Base-by-base conservation (phyloP, 192 early-diverging fungal genomes). In the Lunasporangiospora selenospora region DNA sequence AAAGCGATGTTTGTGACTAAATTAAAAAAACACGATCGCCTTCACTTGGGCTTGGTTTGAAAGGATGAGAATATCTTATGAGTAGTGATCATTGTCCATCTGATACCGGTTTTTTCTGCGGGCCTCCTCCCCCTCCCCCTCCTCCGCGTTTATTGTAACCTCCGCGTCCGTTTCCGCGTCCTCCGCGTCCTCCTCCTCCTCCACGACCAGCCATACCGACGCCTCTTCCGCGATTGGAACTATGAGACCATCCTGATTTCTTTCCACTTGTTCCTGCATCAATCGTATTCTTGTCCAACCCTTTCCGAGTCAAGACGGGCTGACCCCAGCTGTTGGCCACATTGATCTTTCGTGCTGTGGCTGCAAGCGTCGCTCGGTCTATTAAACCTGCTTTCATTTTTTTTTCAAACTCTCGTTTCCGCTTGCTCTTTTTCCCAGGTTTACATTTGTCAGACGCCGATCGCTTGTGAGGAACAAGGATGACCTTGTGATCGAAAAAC, bases 351-450 rank as follows among this genome's bases (percentile, higher is more conserved):
- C 69, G 46, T 15, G 69, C 38, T 8, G 69, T 73, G 1, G 55
- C 42, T 2, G 37, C 29, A 2, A 53, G 37, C 0, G 53, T 52
- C 7, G 69, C 41, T 18, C 37, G 44, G 47, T 47, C 43, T 19
- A 63, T 63, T 23, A 58, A n/a, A 7, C 69, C 69, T 1, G 53
- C 53, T 27, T 73, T 62, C 34, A 63, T 9, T n/a, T 63, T 73
- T 41, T 73, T 73, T 34, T 62, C 69, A 53, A 52, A 73, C 39
- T 73, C 69, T 10, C 69, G 69, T 58, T 73, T 73, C 10, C 60
- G 53, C 27, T 52, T 73, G 36, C 53, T 54, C 41, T 73, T 73
- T 33, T 40, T 63, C 29, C 39, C 32, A 26, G 33, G 59, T 40
- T 38, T 48, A 13, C 27, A 3, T 11, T 16, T 13, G 33, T 18